Base-by-base conservation (phyloP, 2,329 filamentous ascomycete species). In the Phialophora tarda region DNA sequence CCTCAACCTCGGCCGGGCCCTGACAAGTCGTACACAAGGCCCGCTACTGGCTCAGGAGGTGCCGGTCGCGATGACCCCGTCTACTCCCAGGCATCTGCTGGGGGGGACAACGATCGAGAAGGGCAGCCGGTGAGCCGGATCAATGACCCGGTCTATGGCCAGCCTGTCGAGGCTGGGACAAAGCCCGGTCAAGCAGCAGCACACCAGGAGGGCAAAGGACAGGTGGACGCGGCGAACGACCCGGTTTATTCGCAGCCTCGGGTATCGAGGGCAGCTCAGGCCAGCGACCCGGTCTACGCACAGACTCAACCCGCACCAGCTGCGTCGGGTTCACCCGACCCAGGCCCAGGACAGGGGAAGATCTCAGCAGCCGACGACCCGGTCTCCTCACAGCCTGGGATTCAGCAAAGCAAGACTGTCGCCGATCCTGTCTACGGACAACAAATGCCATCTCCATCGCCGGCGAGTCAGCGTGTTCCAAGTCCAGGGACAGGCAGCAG, bases 181-280 rank as follows among this genome's bases (percentile, higher is more conserved):
- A 44, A 3, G 38, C 38, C 38, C 21, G 5, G 38, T 7, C 41
- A 53, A 30, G 28, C 28, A 23, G 65, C 65, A 11, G 11, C 28
- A 21, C 2, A 56, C 3, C 32, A 23, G 23, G 58, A 12, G 17
- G 58, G 58, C 7, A 6, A 24, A 17, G 58, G 58, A 24, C 17
- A 44, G 21, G 47, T 61, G 5, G 26, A 50, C n/a, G 47, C 58
- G 58, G n/a, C 47, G 30, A 34, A 61, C 23, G 58, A 61, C 30
- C 54, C 60, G 1, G 61, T 63, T 32, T 59, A 53, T n/a, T 67
- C 65, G 12, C 65, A 67, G 51, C 55, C 61, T 44, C 54, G 24
- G 17, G 38, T 30, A 21, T 24, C 51, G 32, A n/a, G 30, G 56
- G 5, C 58, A 2, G 83, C 12, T 78, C 85, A 30, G 75, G 76